These are phyloP conservation scores for Eucalyptus regnans DNA, from an alignment of 345 rosid species.

Conservation along the genomic window DNA sequence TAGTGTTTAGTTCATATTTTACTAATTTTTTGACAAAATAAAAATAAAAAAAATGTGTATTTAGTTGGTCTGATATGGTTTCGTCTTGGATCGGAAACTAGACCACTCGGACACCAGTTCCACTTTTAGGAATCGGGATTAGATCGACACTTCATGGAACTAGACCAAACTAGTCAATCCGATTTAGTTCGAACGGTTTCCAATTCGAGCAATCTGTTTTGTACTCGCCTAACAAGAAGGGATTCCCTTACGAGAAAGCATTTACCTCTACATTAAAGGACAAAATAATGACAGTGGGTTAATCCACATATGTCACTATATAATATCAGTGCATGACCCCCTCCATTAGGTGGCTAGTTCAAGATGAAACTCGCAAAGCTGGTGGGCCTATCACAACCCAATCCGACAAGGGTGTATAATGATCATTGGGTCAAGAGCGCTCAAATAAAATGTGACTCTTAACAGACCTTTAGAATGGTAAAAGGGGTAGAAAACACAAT, in stretches of 20 bases:
- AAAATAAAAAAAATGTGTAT: too few relatives aligned
- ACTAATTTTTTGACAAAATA: too few relatives aligned
- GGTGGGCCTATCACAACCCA: not conserved
- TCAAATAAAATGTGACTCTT: not conserved
- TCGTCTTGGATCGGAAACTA: rapidly evolving
- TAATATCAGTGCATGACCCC: not conserved
- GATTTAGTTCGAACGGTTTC: rapidly evolving
- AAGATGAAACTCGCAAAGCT: not conserved
- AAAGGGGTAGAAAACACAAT: not conserved
- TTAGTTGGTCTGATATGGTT: rapidly evolving
- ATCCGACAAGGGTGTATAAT: not conserved
- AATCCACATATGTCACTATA: not conserved
- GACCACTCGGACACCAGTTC: rapidly evolving
- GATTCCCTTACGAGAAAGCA: not conserved
- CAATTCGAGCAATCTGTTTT: rapidly evolving
- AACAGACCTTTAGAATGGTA: rapidly evolving
- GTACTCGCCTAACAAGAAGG: not conserved
- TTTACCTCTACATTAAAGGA: not conserved
- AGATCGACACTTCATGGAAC: too few relatives aligned
- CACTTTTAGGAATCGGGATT: rapidly evolving
- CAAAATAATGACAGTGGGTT: not conserved
- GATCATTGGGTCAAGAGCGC: not conserved
- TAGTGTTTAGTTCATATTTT: too few relatives aligned
- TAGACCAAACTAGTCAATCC: rapidly evolving
- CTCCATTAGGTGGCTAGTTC: not conserved